Percentiles rank a stretch among this genome's conserved stretches.
Evolutionary conservation across 148 eudicot species (phyloP).

Genomic region (Amaranthus palmeri): DNA sequence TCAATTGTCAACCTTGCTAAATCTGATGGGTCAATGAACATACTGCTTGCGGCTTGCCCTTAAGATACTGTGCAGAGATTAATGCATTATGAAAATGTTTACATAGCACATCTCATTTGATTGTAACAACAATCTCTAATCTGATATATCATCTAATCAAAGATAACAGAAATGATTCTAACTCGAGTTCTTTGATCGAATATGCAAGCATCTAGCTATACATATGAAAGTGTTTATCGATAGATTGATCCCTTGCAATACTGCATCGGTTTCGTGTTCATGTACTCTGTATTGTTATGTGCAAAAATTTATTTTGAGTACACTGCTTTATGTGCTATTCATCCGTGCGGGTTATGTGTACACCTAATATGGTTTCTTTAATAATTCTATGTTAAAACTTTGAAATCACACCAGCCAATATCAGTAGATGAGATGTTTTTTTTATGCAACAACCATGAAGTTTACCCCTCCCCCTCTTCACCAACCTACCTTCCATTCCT

Average conservation of each 20-base stretch:
- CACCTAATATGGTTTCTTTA: no score
- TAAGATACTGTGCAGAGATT: background rate
- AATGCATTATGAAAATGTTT: background rate
- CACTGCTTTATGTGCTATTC: no score
- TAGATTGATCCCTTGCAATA: background rate
- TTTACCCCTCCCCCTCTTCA: slow-evolving; percentile 42
- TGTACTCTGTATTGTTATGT: background rate
- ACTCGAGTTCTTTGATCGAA: background rate
- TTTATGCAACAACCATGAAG: slow-evolving; percentile 30
- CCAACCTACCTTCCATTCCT: slow-evolving; percentile 37
- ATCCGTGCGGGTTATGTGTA: no score
- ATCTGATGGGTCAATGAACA: background rate
- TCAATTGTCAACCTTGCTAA: background rate
- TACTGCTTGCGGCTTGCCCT: background rate
- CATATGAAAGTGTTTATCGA: background rate
- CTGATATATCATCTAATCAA: background rate
- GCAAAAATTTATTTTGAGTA: no score
- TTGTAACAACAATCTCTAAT: background rate
- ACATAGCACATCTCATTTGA: background rate
- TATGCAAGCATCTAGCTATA: background rate
- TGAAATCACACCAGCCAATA: slow-evolving; percentile 9
- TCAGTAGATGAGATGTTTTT: slow-evolving; percentile 30
- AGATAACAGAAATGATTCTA: background rate
- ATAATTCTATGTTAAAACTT: background rate
- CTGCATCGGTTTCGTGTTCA: background rate